Conservation (phyloP, 345 rosid species). For the Lumnitzera littorea region DNA sequence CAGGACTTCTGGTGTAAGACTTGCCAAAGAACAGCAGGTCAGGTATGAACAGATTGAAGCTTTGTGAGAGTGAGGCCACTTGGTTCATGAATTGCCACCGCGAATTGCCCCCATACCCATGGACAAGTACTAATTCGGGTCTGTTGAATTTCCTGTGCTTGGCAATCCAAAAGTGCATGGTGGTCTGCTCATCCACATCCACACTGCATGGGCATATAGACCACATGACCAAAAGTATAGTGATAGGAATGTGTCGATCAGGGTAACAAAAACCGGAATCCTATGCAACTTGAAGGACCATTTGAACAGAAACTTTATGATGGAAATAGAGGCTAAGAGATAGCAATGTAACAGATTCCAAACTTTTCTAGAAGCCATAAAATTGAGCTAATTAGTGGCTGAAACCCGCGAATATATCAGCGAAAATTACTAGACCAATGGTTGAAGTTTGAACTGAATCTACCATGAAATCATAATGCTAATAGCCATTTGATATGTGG, state of each 20-base stretch:
- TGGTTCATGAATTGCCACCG: constrained; percentile 67
- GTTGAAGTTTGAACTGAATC: too few relatives aligned
- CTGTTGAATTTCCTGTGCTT: constrained; percentile 28
- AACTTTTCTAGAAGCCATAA: too few relatives aligned
- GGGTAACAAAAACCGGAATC: constrained; percentile 24
- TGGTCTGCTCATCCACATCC: constrained; percentile 53
- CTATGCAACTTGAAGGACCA: neutral
- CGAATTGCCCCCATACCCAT: constrained; percentile 67
- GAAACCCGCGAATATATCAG: too few relatives aligned
- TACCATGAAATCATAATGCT: too few relatives aligned
- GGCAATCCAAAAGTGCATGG: constrained; percentile 58
- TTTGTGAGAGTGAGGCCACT: constrained; percentile 34
- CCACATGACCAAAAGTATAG: constrained; percentile 39
- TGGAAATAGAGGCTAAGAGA: too few relatives aligned
- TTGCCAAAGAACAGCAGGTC: constrained; percentile 67
- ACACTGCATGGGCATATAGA: constrained; percentile 49
- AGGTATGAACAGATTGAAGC: constrained; percentile 53
- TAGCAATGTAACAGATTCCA: too few relatives aligned
- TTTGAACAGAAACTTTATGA: too few relatives aligned
- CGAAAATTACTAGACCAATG: too few relatives aligned
- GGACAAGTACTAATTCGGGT: constrained; percentile 51
- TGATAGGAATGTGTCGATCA: constrained; percentile 31
- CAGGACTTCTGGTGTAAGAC: constrained; percentile 26
- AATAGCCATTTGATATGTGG: too few relatives aligned
- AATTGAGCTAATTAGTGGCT: too few relatives aligned